Base-by-base conservation (phyloP, 768 basidiomycete genomes). In the Lentinus tigrinus region DNA sequence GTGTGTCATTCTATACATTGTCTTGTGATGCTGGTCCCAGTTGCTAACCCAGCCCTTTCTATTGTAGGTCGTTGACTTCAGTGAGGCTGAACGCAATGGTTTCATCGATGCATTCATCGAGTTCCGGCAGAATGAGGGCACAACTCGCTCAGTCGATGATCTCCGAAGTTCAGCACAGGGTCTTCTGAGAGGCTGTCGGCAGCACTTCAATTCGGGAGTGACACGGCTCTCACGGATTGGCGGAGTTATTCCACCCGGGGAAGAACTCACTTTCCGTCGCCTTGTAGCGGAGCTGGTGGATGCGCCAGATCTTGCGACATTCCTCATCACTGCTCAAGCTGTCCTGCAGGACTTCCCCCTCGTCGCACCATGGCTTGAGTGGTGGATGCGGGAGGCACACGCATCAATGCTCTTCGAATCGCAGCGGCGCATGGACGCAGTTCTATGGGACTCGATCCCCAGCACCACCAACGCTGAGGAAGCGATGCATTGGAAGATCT, bases 401-500 rank as follows among this genome's bases (percentile, higher is more conserved):
- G 72, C 75, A 1, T 36, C 54, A 4, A 74, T 74, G 70, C 53
- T 77, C 68, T 62, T 66, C 39, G 34, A 55, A 26, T 66, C 73
- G 1, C 56, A 69, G n/a, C 57, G 68, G 0, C 44, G n/a, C 0
- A 75, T 75, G 72, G 64, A 70, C 36, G 49, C 51, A 2, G 54
- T 60, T 71, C 26, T 73, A 17, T 76, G 73, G 73, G 65, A 73
- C 7, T 68, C 66, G 0, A 60, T 77, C 1, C 74, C 73, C 0
- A 47, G 61, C 1, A 73, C 68, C 1, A 75, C 69, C 5, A 77
- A 77, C 63, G 69, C 74, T 1, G 71, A 74, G 44, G 75, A 77
- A 52, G 55, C 72, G 0, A 70, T 75, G 67, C 70, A 77, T 52
- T 72, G 63, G 63, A 73, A 71, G 47, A 24, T 75, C 0, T 75